Conservation (phyloP, 495 filamentous ascomycete genomes). For the Penicillium psychrofluorescens region DNA sequence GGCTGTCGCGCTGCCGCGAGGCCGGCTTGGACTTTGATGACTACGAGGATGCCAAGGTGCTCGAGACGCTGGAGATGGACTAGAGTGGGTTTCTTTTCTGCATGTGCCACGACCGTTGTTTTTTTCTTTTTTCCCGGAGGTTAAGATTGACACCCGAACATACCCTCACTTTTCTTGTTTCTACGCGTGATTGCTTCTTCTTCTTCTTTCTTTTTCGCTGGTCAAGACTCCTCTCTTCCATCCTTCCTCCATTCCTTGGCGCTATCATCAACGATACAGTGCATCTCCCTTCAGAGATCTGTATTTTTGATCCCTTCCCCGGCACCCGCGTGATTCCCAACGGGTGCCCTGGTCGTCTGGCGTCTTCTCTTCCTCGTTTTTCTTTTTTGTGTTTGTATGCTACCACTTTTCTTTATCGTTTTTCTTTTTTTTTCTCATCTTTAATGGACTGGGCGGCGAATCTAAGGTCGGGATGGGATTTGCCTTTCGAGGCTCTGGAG, state of each 20-base stretch:
- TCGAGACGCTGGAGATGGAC: conserved; percentile 33
- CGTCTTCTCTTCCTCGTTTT: background rate
- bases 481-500: conserved; percentile 15
- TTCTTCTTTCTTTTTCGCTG: background rate
- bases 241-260: background rate
- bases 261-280: background rate
- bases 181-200: background rate
- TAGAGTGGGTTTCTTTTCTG: conserved; percentile 14
- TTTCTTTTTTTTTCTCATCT: conserved; percentile 19
- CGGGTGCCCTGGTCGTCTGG: background rate
- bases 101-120: conserved; percentile 25
- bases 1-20: conserved; percentile 74
- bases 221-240: background rate
- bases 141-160: conserved; percentile 15
- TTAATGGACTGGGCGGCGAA: conserved; percentile 32
- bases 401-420: conserved; percentile 19
- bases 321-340: too few species aligned
- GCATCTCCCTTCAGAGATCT: too few species aligned
- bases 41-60: conserved; percentile 37
- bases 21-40: conserved; percentile 58
- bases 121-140: conserved; percentile 11
- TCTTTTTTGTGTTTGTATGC: conserved; percentile 4
- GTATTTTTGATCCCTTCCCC: too few species aligned
- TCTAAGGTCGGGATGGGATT: conserved; percentile 25
- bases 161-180: conserved; percentile 18